Base-by-base conservation (phyloP, 805 yeast genomes). In the Candida suzukii region DNA sequence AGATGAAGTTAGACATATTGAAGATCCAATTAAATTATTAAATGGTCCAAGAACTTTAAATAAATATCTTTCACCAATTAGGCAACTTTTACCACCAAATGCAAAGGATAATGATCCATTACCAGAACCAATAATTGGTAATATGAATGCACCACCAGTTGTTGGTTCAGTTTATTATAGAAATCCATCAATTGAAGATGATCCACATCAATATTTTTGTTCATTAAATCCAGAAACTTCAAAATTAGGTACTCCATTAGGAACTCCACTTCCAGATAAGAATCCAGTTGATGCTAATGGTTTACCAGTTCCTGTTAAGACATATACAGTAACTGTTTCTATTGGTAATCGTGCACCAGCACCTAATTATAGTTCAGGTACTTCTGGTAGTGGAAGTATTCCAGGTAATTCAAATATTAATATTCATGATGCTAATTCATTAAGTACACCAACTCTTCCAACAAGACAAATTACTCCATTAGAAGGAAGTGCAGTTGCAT, bases 61-160 rank as follows among this genome's bases (percentile, higher is more conserved):
- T 56, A 80, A 83, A 55, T 80, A 76, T 53, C 88, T 85, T 40
- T 88, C 96, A 6, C 98, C 98, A 13, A 71, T 93, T 51, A 81
- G 80, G 56, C 79, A 83, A 49, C 60, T 88, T 50, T 70, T 93
- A 43, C 86, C 91, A 7, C 73, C 83, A 1, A 80, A 80, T 56
- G 88, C 96, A 1, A 68, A 78, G 17, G 74, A 77, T 6, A 71
- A 73, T 27, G 90, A 86, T 69, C 80, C 84, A 12, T 73, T 84
- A 34, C 95, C 96, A 0, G 85, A 81, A 41, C 93, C 97, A 3
- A 74, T 80, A 2, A 80, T 79, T 52, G 91, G 93, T 10, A 84
- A 82, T 19, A 73, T 83, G 48, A 80, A 86, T 50, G 95, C 96
- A 0, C 98, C 98, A 13, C 98, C 99, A n/a, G 60, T 88, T 25